Percentiles rank a stretch among this genome's conserved stretches.
Evolutionary conservation across 805 yeast genomes (phyloP).

Genomic region (Metschnikowia chrysomelidarum): DNA sequence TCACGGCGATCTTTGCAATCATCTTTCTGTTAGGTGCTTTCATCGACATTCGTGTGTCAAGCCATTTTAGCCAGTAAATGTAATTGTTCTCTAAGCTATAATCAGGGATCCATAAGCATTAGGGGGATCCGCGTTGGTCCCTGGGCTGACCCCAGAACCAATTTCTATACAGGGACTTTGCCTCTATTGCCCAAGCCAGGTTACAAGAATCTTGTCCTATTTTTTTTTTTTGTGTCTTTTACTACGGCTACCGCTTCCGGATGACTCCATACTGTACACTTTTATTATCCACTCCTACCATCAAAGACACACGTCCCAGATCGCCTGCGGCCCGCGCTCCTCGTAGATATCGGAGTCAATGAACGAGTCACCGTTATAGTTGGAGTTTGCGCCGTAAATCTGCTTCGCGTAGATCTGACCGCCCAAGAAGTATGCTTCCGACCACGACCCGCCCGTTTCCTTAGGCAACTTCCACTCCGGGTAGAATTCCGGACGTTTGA

Average conservation of each 20-base stretch:
- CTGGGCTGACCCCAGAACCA: too few relatives aligned
- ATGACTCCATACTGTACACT: too few relatives aligned
- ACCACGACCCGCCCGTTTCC: slow-evolving; percentile 56
- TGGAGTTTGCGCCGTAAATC: slow-evolving; percentile 59
- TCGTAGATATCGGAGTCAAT: slow-evolving; percentile 68
- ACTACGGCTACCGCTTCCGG: too few relatives aligned
- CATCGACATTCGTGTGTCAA: too few relatives aligned
- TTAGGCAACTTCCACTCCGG: slow-evolving; percentile 81
- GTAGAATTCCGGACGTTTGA: slow-evolving; percentile 85
- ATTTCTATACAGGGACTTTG: slow-evolving; percentile 1
- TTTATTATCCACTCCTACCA: background rate
- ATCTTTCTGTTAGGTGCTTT: too few relatives aligned
- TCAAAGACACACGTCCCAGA: slow-evolving; percentile 58
- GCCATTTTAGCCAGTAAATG: too few relatives aligned
- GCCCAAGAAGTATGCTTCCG: slow-evolving; percentile 77
- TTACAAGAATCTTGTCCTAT: too few relatives aligned
- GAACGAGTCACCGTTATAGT: slow-evolving; percentile 59
- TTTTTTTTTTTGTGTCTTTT: too few relatives aligned
- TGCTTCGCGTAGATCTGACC: slow-evolving; percentile 87
- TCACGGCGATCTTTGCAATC: background rate
- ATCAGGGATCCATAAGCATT: too few relatives aligned
- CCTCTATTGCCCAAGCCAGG: too few relatives aligned
- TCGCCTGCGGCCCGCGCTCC: slow-evolving; percentile 75
- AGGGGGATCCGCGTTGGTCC: too few relatives aligned
- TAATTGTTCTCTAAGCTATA: too few relatives aligned